Evolutionary conservation across 352 stramenopile species (phyloP), one percentile per base, ranked within the genome.

Genomic region (Phytophthora kernoviae): DNA sequence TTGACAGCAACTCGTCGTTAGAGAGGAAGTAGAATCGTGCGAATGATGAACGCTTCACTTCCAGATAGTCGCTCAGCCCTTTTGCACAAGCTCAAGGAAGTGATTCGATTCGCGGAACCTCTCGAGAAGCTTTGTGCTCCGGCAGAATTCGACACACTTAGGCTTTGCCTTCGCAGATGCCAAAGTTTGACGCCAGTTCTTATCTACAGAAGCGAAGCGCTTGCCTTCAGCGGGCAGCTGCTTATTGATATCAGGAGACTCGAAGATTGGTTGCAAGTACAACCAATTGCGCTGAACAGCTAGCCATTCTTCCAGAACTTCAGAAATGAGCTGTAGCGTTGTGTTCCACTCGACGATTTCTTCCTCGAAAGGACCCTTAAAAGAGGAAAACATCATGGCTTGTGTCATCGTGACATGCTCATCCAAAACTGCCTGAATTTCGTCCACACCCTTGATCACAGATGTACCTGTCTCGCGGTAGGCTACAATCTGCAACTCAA

Each of bases 321-420:
- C 95, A 6, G 87, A 97, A 1, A 98, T 89, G 4, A 96, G 71
- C 58, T 93, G 87, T 2, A 98, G 73, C 11, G 84, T 97, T 10
- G 69, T 64, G 51, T 98, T 96, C 94, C 95, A 98, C 45, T 97
- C 87, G 1, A 87, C 73, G 69, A 98, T 98, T 14, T 95, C 79
- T 49, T 98, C 90, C 46, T 98, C 93, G 55, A 98, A 98, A 0
- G 93, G 93, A 0, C 90, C 91, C 62, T 98, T 98, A 65, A 98
- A 98, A 1, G 91, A 81, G 0, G 88, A 98, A 48, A 98, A 98
- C 75, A 96, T 94, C 94, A 98, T 98, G 6, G 93, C 93, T 54
- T 98, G 93, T 2, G 96, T 98, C 79, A 97, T 98, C 0, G 94
- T 98, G 20, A 98, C 90, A 54, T 98, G 96, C 55, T 98, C 96